Evolutionary conservation across 2,329 filamentous ascomycete genomes (phyloP).

Genomic region (Microdochium bolleyi): DNA sequence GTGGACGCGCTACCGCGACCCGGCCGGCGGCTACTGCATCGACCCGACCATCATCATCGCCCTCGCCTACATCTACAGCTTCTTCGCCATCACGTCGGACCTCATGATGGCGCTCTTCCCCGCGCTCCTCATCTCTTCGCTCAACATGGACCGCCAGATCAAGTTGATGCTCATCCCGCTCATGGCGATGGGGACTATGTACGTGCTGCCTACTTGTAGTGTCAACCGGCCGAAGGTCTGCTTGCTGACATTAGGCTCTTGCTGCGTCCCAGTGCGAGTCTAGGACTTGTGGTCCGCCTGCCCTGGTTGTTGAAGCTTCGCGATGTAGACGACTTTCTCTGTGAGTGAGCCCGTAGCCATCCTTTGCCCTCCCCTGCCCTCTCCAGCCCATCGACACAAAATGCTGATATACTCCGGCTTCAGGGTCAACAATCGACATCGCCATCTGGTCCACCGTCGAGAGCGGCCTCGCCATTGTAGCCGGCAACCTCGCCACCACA

Average conservation of each 20-base stretch:
- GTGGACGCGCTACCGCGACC: not conserved
- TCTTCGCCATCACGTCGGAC: slow-evolving; percentile 25
- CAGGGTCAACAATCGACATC: not conserved
- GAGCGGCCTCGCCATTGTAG: not conserved
- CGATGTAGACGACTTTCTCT: not conserved
- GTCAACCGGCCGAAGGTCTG: too few relatives aligned
- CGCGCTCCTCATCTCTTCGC: slow-evolving; percentile 33
- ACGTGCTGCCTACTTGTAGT: not conserved
- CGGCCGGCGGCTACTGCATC: slow-evolving; percentile 9
- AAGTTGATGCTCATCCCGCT: slow-evolving; percentile 35
- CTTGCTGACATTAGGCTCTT: not conserved
- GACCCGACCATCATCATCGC: slow-evolving; percentile 25
- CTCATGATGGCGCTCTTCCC: slow-evolving; percentile 29
- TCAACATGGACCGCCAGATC: slow-evolving; percentile 34
- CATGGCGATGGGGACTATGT: slow-evolving; percentile 36
- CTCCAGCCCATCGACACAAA: too few relatives aligned
- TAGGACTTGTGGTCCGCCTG: not conserved
- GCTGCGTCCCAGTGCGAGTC: not conserved
- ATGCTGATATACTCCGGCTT: not conserved
- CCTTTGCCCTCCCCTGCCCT: too few relatives aligned
- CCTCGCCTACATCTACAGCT: slow-evolving; percentile 32
- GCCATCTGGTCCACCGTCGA: not conserved
- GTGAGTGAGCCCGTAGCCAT: not conserved
- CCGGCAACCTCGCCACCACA: not conserved
- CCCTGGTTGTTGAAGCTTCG: not conserved